Conservation (phyloP, 371 early-diverging fungal species). For the Rhizopus stolonifer region DNA sequence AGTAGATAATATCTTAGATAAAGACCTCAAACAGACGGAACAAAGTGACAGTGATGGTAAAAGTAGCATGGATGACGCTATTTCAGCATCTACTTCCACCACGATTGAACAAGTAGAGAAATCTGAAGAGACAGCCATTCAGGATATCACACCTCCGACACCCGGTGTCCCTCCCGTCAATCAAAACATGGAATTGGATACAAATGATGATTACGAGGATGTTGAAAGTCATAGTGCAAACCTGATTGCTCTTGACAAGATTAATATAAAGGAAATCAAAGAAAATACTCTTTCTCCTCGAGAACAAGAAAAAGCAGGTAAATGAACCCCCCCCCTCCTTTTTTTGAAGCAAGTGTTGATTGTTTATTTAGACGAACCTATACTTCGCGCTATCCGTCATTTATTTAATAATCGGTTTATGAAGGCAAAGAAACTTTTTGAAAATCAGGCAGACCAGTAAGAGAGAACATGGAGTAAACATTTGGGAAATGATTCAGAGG, state of each 20-base stretch:
- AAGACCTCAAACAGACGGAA: conserved; percentile 4
- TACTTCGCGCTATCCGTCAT: conserved; percentile 53
- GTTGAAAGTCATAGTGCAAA: conserved; percentile 26
- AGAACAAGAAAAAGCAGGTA: conserved; percentile 56
- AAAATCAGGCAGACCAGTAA: conserved; percentile 31
- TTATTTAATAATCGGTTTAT: conserved; percentile 62
- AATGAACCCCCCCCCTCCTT: not conserved
- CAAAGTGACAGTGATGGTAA: conserved; percentile 3
- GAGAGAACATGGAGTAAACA: conserved; percentile 17
- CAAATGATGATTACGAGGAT: conserved; percentile 22
- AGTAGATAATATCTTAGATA: not conserved
- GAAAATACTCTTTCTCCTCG: conserved; percentile 48
- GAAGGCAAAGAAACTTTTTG: conserved; percentile 50
- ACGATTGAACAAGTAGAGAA: not conserved
- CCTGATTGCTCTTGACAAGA: conserved; percentile 28
- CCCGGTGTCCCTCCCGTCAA: conserved; percentile 26
- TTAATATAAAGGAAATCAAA: conserved; percentile 37
- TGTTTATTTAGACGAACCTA: conserved; percentile 28
- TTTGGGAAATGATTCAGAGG: too few relatives aligned
- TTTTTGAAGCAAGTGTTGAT: not conserved
- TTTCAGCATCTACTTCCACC: conserved; percentile 8
- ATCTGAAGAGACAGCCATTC: not conserved
- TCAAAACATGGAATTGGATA: conserved; percentile 13
- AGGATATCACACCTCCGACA: conserved; percentile 29
- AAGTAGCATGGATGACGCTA: conserved; percentile 11